Evolutionary conservation across 2,329 filamentous ascomycete species (phyloP).

Genomic region (Diaporthe amygdali): DNA sequence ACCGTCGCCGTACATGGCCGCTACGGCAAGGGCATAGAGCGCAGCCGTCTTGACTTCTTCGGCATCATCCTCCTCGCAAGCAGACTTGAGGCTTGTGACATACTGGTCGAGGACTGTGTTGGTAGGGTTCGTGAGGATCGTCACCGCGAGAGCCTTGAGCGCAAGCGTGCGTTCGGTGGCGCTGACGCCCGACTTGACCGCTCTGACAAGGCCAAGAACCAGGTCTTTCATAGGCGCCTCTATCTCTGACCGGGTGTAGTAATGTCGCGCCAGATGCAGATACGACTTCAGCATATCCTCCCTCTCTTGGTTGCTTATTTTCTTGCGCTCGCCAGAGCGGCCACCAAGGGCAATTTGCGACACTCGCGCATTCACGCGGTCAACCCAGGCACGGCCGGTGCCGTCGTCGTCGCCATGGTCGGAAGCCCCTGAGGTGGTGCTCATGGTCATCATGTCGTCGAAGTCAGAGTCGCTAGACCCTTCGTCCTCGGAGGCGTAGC

Average conservation of each 20-base stretch:
- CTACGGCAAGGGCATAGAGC: conserved; percentile 76
- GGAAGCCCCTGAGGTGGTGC: conserved; percentile 61
- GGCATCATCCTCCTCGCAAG: conserved; percentile 73
- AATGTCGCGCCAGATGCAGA: conserved; percentile 68
- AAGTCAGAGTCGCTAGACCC: conserved; percentile 56
- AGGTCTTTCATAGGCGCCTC: conserved; percentile 65
- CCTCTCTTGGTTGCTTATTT: conserved; percentile 74
- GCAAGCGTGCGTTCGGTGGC: conserved; percentile 73
- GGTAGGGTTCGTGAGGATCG: conserved; percentile 70
- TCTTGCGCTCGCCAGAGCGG: conserved; percentile 66
- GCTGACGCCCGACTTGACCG: conserved; percentile 71
- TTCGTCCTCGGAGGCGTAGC: conserved; percentile 70
- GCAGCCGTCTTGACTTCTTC: conserved; percentile 71
- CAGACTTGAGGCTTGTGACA: conserved; percentile 61
- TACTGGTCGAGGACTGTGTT: conserved; percentile 70
- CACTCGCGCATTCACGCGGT: conserved; percentile 69
- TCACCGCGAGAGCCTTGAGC: conserved; percentile 73
- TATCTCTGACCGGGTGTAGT: conserved; percentile 69
- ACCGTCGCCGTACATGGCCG: conserved; percentile 77
- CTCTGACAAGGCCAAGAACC: conserved; percentile 69
- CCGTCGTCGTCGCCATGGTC: conserved; percentile 68
- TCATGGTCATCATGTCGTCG: conserved; percentile 52
- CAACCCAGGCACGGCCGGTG: conserved; percentile 58
- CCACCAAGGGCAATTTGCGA: conserved; percentile 59
- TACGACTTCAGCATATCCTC: conserved; percentile 68